Percentiles rank a stretch among this genome's conserved stretches.
Conservation (phyloP, 2,329 filamentous ascomycete species). For the Diaporthe capsici region DNA sequence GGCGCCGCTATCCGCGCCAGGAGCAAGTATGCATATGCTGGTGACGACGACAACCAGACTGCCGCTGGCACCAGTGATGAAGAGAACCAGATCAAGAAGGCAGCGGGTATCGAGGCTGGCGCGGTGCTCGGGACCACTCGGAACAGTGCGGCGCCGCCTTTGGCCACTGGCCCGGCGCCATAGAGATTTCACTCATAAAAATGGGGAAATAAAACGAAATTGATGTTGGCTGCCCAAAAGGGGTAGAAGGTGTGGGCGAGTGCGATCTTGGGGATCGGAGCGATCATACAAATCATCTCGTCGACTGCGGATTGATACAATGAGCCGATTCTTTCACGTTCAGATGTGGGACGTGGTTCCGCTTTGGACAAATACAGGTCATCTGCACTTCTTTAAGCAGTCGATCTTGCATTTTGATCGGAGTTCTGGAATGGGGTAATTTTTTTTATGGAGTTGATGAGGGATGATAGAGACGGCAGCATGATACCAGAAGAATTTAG, state of each 20-base stretch:
- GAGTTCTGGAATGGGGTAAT: background rate
- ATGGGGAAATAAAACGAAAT: background rate
- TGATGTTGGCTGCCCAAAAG: no score
- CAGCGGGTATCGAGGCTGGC: conserved; percentile 21
- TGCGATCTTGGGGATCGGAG: background rate
- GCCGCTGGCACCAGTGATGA: conserved; percentile 49
- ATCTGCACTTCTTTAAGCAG: background rate
- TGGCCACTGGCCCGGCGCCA: conserved; percentile 24
- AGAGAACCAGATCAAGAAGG: conserved; percentile 50
- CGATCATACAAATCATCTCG: background rate
- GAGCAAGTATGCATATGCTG: conserved; percentile 81
- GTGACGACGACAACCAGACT: conserved; percentile 62
- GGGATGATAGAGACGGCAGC: conserved; percentile 27
- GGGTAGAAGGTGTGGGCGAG: background rate
- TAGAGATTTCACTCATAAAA: background rate
- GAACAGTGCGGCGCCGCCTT: conserved; percentile 9
- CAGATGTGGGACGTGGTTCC: background rate
- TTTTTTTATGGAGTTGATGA: conserved; percentile 16
- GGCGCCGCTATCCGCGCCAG: conserved; percentile 78
- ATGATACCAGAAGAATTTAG: conserved; percentile 16
- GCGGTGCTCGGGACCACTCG: conserved; percentile 13
- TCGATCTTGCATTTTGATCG: background rate
- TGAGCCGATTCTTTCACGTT: background rate
- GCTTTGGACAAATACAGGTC: background rate
- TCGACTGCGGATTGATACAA: background rate